Evolutionary conservation across 768 basidiomycete genomes (phyloP).

Genomic region (Calvatia gigantea): DNA sequence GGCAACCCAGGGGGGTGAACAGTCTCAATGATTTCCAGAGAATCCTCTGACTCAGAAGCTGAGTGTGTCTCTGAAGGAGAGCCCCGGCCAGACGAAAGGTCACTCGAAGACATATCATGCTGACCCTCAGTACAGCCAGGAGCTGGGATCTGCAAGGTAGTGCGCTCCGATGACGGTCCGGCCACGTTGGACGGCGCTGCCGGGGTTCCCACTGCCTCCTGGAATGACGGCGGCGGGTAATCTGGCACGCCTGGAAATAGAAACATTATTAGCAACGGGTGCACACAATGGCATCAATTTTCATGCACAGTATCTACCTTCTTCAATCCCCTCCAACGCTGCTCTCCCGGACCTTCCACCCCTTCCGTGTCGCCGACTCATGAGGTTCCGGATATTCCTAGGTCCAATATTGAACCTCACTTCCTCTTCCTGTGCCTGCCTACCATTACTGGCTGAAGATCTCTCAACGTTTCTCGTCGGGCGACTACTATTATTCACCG

Average conservation of each 20-base stretch:
- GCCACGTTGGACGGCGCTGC: slow-evolving; percentile 25
- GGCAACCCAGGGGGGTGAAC: slow-evolving; percentile 33
- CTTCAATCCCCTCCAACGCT: slow-evolving; percentile 21
- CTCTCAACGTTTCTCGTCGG: background rate
- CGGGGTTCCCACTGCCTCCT: slow-evolving; percentile 58
- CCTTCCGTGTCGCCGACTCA: slow-evolving; percentile 22
- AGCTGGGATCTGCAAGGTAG: slow-evolving; percentile 11
- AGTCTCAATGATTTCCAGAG: slow-evolving; percentile 51
- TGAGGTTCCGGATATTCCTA: slow-evolving; percentile 22
- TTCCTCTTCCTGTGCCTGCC: slow-evolving; percentile 36
- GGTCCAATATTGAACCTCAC: slow-evolving; percentile 44
- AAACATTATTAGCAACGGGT: slow-evolving; percentile 8
- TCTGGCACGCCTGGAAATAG: slow-evolving; percentile 43
- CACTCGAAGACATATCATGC: slow-evolving; percentile 9
- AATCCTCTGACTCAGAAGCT: slow-evolving; percentile 46
- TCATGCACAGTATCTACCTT: slow-evolving; percentile 16
- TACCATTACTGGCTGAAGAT: slow-evolving; percentile 16
- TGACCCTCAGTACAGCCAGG: background rate
- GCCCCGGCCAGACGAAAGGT: background rate
- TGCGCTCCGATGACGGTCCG: slow-evolving; percentile 19
- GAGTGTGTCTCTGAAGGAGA: slow-evolving; percentile 18
- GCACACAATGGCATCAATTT: background rate
- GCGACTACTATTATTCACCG: background rate
- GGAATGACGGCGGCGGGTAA: slow-evolving; percentile 75
- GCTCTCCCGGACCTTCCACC: slow-evolving; percentile 25